Evolutionary conservation across 2,329 filamentous ascomycete species (phyloP), one percentile per base, ranked within the genome.

Genomic region (Paraphoma sp.): DNA sequence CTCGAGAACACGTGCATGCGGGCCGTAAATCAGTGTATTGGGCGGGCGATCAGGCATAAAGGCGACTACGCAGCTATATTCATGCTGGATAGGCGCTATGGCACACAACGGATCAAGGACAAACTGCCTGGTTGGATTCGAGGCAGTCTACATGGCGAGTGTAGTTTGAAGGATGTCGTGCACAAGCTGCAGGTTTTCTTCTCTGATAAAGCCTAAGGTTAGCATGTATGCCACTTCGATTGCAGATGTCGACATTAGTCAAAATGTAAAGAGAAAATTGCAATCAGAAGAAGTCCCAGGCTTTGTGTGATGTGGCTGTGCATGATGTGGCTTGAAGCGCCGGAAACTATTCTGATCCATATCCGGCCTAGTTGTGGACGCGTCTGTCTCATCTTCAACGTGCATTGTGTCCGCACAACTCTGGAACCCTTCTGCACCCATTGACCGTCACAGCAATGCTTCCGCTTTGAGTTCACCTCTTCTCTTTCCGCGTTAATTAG

Each of bases 1-100:
- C 96, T 96, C 72, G 93, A 97, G 74, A 98, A 98, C 72, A 87
- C 92, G 0, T 97, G 93, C 75, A 97, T 99, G 93, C 85, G 95
- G 40, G 92, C 93, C 4, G 95, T 99, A 4, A 99, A 99, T 75
- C 95, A 99, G 80, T 95, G 92, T 71, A 93, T 99, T 65, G 95
- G 95, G 0, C 83, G 95, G 56, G 95, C 93, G 1, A 97, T 99
- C 67, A 83, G 95, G 45, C 95, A 99, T 73, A 85, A 84, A 53
- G 87, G 86, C 23, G 95, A 99, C 77, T 98, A 96, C 77, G 95
- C 95, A 4, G 88, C 90, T 14, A 97, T 99, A 61, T 79, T 97
- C 54, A 84, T 99, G 71, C 81, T 95, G 33, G 95, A 99, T 76
- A 82, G 85, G 61, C 83, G 95, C 49, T 99, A 95, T 76, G 85